Conservation (phyloP, 805 yeast species). For the Vanderwaltozyma tropicalis region DNA sequence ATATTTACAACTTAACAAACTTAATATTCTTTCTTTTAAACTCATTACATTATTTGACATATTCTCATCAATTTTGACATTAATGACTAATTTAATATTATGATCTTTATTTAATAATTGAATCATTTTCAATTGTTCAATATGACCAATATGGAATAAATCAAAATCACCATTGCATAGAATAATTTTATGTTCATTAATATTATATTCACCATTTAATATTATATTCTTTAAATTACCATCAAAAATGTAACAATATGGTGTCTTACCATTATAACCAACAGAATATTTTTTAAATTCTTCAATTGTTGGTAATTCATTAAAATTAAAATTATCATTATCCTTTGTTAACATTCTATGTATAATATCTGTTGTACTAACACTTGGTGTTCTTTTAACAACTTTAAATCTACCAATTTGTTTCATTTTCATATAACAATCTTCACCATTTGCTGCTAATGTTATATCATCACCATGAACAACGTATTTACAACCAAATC, state of each 20-base stretch:
- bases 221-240: slow-evolving; percentile 29
- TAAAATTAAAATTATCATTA: background rate
- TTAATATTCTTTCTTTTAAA: slow-evolving; percentile 69
- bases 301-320: slow-evolving; percentile 6
- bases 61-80: slow-evolving; percentile 48
- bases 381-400: slow-evolving; percentile 91
- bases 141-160: slow-evolving; percentile 87
- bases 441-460: slow-evolving; percentile 90
- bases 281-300: slow-evolving; percentile 44
- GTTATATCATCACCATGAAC: slow-evolving; percentile 98
- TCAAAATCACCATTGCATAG: slow-evolving; percentile 76
- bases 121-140: slow-evolving; percentile 52
- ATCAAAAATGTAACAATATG: slow-evolving; percentile 48
- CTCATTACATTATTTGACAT: slow-evolving; percentile 56
- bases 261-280: slow-evolving; percentile 46
- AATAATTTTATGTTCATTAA: slow-evolving; percentile 1
- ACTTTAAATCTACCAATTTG: slow-evolving; percentile 76
- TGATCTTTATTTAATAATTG: slow-evolving; percentile 33
- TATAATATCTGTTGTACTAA: slow-evolving; percentile 89
- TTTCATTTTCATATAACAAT: slow-evolving; percentile 78
- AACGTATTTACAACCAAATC: slow-evolving; percentile 72
- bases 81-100: slow-evolving; percentile 39
- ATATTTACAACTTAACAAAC: slow-evolving; percentile 78
- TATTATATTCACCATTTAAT: slow-evolving; percentile 11
- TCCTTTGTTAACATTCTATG: slow-evolving; percentile 60